Evolutionary conservation across 345 rosid genomes (phyloP).

Genomic region (Bretschneidera sinensis): DNA sequence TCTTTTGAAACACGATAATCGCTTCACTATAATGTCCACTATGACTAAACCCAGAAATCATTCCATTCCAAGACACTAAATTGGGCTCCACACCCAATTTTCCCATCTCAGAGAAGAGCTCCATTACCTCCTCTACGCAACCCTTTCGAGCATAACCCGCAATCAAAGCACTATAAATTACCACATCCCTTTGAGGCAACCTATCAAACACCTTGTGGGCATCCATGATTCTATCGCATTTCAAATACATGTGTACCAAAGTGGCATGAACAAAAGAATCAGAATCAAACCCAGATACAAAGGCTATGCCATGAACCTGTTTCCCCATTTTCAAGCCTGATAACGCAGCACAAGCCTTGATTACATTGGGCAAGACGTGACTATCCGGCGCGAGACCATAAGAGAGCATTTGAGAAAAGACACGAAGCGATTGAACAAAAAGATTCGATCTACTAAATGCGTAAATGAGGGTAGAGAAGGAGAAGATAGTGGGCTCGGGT

Average conservation of each 20-base stretch:
- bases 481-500: conserved; percentile 25
- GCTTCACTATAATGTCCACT: conserved; percentile 40
- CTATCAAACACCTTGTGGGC: conserved; percentile 53
- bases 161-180: conserved; percentile 51
- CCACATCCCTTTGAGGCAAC: conserved; percentile 42
- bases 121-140: conserved; percentile 31
- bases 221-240: conserved; percentile 33
- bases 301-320: conserved; percentile 26
- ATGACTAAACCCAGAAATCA: conserved; percentile 62
- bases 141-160: conserved; percentile 49
- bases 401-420: conserved; percentile 40
- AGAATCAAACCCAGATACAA: conserved; percentile 26
- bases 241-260: conserved; percentile 47
- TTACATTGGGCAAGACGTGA: conserved; percentile 37
- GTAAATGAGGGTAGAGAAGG: conserved; percentile 41
- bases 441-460: conserved; percentile 26
- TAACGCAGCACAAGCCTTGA: conserved; percentile 35
- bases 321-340: conserved; percentile 27
- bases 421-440: conserved; percentile 26
- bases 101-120: conserved; percentile 31
- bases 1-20: conserved; percentile 33
- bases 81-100: conserved; percentile 34
- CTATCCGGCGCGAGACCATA: conserved; percentile 32
- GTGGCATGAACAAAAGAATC: conserved; percentile 42
- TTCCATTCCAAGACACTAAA: conserved; percentile 61